phyloP scores from a whole-genome alignment of 1,284 basidiomycete genomes.

The Cryptococcus sp. region DNA sequence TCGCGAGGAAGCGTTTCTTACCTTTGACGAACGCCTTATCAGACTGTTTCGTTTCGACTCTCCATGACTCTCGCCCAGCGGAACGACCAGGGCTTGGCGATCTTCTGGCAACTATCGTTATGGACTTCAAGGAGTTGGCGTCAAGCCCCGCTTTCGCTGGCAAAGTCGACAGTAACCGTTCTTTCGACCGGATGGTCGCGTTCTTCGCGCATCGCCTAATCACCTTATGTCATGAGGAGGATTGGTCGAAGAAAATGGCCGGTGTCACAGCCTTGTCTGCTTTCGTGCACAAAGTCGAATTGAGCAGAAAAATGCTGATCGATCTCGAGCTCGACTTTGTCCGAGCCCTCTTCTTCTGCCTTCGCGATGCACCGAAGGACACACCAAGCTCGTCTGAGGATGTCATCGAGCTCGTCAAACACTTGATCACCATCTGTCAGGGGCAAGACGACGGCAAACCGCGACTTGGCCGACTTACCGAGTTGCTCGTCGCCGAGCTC shows the following conservation, averaged over 20 bases:
- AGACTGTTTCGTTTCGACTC: conserved; percentile 74
- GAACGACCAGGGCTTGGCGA: conserved; percentile 65
- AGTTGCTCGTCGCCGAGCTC: conserved; percentile 87
- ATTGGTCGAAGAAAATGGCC: conserved; percentile 83
- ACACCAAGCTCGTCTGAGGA: conserved; percentile 79
- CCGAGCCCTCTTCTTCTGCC: conserved; percentile 85
- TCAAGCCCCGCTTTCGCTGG: conserved; percentile 49
- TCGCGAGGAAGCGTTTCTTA: conserved; percentile 38
- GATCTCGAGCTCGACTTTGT: conserved; percentile 90
- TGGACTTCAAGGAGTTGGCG: conserved; percentile 65
- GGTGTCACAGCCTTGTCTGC: conserved; percentile 81
- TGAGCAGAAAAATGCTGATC: conserved; percentile 78
- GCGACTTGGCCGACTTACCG: conserved; percentile 63
- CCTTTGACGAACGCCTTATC: conserved; percentile 51
- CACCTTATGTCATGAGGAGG: conserved; percentile 82
- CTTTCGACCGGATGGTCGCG: conserved; percentile 61
- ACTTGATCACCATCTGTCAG: conserved; percentile 74
- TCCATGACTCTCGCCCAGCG: conserved; percentile 65
- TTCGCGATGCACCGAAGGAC: conserved; percentile 94
- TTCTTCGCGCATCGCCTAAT: conserved; percentile 78
- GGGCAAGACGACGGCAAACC: conserved; percentile 51
- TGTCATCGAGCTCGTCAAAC: conserved; percentile 75
- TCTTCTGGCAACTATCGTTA: conserved; percentile 65
- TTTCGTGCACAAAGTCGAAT: conserved; percentile 68
- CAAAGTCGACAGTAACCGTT: conserved; percentile 60